phyloP scores from a whole-genome alignment of 2,329 filamentous ascomycete genomes.

The Dendrostoma leiphaemia region DNA sequence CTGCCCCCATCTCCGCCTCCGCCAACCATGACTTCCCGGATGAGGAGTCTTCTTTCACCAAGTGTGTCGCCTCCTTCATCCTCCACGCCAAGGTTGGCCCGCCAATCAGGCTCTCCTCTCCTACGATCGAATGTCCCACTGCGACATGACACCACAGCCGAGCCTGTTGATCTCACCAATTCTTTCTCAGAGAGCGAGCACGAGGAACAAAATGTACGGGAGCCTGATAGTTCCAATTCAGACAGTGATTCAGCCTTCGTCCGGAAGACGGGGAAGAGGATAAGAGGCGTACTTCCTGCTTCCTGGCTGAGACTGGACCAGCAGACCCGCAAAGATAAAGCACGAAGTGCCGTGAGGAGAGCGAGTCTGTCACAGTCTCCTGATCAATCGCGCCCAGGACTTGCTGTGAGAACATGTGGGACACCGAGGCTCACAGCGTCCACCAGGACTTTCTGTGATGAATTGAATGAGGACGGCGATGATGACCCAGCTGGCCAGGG shows the following conservation, averaged over 20 bases:
- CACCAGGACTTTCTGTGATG: conserved; percentile 4
- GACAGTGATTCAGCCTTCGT: conserved; percentile 42
- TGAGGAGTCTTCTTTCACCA: neutral
- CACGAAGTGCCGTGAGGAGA: conserved; percentile 28
- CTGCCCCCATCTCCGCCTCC: conserved; percentile 6
- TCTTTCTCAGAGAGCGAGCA: conserved; percentile 14
- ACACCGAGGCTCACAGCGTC: neutral
- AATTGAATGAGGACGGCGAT: conserved; percentile 8
- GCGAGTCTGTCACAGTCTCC: conserved; percentile 33
- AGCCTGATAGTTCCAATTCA: conserved; percentile 28
- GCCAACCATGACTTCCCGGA: neutral
- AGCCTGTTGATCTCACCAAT: conserved; percentile 7
- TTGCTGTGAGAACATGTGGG: conserved; percentile 7
- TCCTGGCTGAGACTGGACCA: conserved; percentile 64
- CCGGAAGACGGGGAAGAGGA: conserved; percentile 40
- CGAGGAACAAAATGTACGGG: conserved; percentile 14
- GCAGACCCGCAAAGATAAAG: conserved; percentile 32
- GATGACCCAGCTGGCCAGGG: too few species aligned
- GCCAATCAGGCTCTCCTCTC: neutral
- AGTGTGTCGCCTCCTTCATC: neutral
- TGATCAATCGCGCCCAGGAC: conserved; percentile 40
- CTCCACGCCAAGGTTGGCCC: neutral
- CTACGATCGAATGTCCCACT: neutral
- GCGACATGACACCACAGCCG: neutral
- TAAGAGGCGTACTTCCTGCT: conserved; percentile 63